Base-by-base conservation (phyloP, 345 rosid genomes). In the Dovyalis caffra region DNA sequence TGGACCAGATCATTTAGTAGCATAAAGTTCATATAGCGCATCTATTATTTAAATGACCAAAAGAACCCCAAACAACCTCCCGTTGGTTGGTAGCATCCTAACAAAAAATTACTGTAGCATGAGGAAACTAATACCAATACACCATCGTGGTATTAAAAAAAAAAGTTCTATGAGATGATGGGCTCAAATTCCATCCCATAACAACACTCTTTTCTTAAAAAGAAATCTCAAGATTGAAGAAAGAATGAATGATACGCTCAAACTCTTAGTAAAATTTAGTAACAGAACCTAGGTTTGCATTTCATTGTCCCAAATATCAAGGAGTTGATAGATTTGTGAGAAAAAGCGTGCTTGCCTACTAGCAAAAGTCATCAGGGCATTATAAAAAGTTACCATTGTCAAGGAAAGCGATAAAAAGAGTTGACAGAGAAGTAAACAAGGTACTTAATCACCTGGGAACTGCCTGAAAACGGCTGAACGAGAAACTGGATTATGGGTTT, bases 401-500 rank as follows among this genome's bases (percentile, higher is more conserved):
- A 35, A 0, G 60, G 3, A 56, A 64, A 66, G 3, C 1, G 3
- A 40, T 7, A 23, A 14, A 45, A 57, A 35, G 69, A 34, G 62
- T 33, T 20, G 72, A 11, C 38, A 71, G 20, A 29, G 23, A 66
- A 18, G 65, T 69, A 63, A 23, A 32, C 34, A 66, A 69, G 72
- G 72, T 68, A 72, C 82, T 77, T 10, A 61, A 8, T 71, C 28
- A 89, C 86, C 87, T 82, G 74, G 66, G 79, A 69, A 74, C 29
- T 34, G 66, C 71, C 72, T 43, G 74, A 78, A 78, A 70, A 74
- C 53, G 85, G 74, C 64, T 43, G 67, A 66, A 72, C 23, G 73
- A 70, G 76, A 56, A 77, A 71, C 64, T 53, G 60, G 68, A 75
- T 69, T 47, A 75, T 66, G 68, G 79, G 77, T 67, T 5, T 20